phyloP scores from a whole-genome alignment of 306 rosid genomes.

The Quercus aquifolioides region DNA sequence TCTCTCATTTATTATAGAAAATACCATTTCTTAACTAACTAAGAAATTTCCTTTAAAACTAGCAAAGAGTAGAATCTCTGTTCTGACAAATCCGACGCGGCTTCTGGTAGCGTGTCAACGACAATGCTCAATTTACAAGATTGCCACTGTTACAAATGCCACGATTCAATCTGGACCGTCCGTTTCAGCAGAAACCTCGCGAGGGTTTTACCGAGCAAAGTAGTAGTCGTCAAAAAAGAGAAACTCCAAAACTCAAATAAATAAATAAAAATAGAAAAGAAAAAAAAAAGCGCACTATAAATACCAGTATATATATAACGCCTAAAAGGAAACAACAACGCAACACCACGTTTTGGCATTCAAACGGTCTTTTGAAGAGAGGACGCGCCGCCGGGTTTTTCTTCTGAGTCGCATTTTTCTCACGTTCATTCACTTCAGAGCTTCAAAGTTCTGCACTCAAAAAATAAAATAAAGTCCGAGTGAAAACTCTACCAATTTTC shows the following conservation, averaged over 20 bases:
- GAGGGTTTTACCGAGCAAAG: neutral
- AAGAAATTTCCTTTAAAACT: no score
- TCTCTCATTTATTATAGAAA: no score
- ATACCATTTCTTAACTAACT: no score
- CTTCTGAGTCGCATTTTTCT: neutral
- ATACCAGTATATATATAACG: neutral
- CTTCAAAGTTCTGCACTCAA: conserved; percentile 4
- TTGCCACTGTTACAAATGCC: neutral
- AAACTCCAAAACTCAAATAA: no score
- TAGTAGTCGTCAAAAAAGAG: no score
- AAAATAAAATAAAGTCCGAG: neutral
- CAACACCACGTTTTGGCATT: conserved; percentile 7
- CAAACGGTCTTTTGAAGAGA: conserved; percentile 10
- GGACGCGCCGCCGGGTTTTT: conserved; percentile 32
- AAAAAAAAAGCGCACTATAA: neutral
- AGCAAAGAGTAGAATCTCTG: no score
- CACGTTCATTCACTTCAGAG: neutral
- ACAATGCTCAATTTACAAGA: no score
- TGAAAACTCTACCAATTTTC: neutral
- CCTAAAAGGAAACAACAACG: no score
- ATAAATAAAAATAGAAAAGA: no score
- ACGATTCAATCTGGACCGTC: conserved; percentile 4
- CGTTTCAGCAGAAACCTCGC: neutral
- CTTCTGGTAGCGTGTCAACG: neutral
- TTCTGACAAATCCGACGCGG: neutral